These are phyloP conservation scores for Apiosordaria backusii DNA, from an alignment of 495 filamentous ascomycete genomes.

Conservation along the genomic window DNA sequence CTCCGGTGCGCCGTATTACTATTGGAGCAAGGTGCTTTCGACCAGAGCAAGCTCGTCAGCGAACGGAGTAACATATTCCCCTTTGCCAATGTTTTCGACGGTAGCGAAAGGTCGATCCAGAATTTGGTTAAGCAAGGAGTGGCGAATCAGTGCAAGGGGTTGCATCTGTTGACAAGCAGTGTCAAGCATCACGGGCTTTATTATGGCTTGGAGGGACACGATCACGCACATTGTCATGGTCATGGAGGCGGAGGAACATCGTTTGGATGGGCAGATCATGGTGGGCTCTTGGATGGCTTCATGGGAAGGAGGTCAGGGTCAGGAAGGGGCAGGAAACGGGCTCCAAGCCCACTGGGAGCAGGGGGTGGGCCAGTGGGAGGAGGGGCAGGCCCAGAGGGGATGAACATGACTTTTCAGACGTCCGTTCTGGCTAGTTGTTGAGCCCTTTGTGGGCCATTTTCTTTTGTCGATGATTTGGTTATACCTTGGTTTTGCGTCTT, in stretches of 20 bases:
- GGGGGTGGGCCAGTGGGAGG: slow-evolving; percentile 11
- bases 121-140: slow-evolving; percentile 33
- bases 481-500: background rate
- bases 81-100: slow-evolving; percentile 31
- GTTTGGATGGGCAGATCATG: slow-evolving; percentile 9
- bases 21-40: slow-evolving; percentile 32
- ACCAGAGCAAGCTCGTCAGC: slow-evolving; percentile 36
- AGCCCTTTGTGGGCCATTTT: background rate
- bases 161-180: slow-evolving; percentile 30
- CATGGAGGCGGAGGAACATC: background rate
- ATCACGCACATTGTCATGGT: slow-evolving; percentile 8
- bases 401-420: slow-evolving; percentile 30
- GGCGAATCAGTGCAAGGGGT: slow-evolving; percentile 28
- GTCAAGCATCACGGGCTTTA: slow-evolving; percentile 20
- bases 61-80: slow-evolving; percentile 31
- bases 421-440: slow-evolving; percentile 14
- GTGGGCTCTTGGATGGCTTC: background rate
- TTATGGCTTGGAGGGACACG: slow-evolving; percentile 9
- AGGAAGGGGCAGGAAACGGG: background rate
- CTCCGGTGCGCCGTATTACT: slow-evolving; percentile 33
- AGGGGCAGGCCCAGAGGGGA: background rate
- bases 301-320: background rate
- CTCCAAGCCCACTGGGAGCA: slow-evolving; percentile 5
- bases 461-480: background rate
- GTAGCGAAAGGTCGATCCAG: slow-evolving; percentile 29